Base-by-base conservation (phyloP, 805 yeast species). In the Yamadazyma laniorum region DNA sequence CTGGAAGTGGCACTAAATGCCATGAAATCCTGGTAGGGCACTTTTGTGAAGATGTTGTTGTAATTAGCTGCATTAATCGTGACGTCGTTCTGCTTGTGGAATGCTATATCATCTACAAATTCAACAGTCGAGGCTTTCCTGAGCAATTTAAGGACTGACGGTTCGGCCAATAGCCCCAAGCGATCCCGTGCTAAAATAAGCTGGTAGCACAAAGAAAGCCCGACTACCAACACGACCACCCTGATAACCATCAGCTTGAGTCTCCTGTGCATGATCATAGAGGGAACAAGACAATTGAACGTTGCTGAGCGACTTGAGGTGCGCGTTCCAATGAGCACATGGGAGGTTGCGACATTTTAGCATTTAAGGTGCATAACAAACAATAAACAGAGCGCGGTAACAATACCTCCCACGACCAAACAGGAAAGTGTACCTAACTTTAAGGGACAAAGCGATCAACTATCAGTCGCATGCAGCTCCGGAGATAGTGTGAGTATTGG, bases 1-100 rank as follows among this genome's bases (percentile, higher is more conserved):
- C 59, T 42, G n/a, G 47, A 42, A 12, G 29, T 21, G 27, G 37
- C 37, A 3, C 19, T n/a, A 13, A 32, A 32, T 3, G 21, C n/a
- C 9, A 31, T 14, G 17, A 32, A 37, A 6, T 37, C 35, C 9
- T 38, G 37, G n/a, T 40, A 25, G 8, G 33, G 23, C 17, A 43
- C 28, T 25, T 43, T 43, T 6, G 29, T n/a, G 13, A 45, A 43
- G 13, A 45, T 26, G 19, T 23, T 29, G 6, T 32, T 29, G 30
- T 45, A 45, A 22, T 43, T 43, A 9, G 25, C 6, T 2, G 40
- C 29, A 16, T 34, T 8, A 9, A 26, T 25, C 2, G 42, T 22
- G n/a, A 27, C 30, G n/a, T 22, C 33, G 21, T 25, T 21, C 12
- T 18, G 27, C 17, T 14, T 26, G 6, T 9, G 9, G 13, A 18